These are phyloP conservation scores for Butyriboletus loyo DNA, from an alignment of 768 basidiomycete species.

Conservation along the genomic window DNA sequence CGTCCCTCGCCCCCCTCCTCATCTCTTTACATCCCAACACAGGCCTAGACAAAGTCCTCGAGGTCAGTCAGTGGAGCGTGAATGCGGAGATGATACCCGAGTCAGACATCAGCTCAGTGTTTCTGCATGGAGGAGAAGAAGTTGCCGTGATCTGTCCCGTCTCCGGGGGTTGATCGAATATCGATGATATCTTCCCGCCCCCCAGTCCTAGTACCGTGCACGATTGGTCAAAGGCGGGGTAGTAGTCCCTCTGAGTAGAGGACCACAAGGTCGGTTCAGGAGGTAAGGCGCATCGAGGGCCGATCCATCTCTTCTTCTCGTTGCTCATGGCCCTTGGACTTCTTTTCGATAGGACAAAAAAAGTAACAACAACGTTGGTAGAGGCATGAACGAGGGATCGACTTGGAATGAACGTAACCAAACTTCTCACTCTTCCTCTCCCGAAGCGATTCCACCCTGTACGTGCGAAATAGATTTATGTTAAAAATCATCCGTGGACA, in stretches of 20 bases:
- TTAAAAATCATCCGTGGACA: no score
- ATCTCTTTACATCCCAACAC: slow-evolving; percentile 52
- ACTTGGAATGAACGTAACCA: neutral
- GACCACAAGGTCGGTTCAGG: neutral
- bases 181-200: no score
- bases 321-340: neutral
- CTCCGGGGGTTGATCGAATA: slow-evolving; percentile 57
- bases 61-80: slow-evolving; percentile 72
- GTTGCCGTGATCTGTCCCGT: slow-evolving; percentile 81
- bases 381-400: neutral
- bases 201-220: neutral
- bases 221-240: no score
- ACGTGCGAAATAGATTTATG: no score
- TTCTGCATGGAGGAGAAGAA: slow-evolving; percentile 68
- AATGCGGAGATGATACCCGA: slow-evolving; percentile 76
- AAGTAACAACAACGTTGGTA: neutral
- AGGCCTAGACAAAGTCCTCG: slow-evolving; percentile 50
- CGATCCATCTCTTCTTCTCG: neutral
- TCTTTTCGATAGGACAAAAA: neutral
- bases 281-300: neutral
- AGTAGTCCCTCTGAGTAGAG: neutral
- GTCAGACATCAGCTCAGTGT: slow-evolving; percentile 34
- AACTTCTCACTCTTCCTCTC: neutral
- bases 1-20: slow-evolving; percentile 49
- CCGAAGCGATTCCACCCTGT: neutral